Conservation (phyloP, 2,329 filamentous ascomycete species). For the Alternaria panax region DNA sequence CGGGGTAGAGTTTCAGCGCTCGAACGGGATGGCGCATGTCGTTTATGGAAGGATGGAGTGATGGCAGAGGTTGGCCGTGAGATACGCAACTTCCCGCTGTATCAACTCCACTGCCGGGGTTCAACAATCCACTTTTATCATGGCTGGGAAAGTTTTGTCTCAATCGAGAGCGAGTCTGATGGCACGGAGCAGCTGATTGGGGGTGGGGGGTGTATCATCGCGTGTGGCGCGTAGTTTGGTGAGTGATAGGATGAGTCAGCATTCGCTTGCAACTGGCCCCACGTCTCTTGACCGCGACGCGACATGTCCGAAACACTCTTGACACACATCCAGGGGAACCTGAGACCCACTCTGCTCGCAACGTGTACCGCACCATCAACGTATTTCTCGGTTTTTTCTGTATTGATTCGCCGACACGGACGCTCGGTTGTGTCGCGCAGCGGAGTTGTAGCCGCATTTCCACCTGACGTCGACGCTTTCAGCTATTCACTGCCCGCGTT, state of each 20-base stretch:
- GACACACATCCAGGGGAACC: conserved; percentile 31
- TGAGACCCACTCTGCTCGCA: conserved; percentile 30
- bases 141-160: conserved; percentile 8
- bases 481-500: conserved; percentile 11
- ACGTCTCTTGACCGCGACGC: conserved; percentile 24
- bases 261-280: conserved; percentile 16
- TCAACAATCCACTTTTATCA: conserved; percentile 11
- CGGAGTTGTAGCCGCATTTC: conserved; percentile 17
- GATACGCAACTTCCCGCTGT: conserved; percentile 23
- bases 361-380: conserved; percentile 34
- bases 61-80: conserved; percentile 19
- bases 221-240: conserved; percentile 17
- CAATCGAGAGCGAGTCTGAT: conserved; percentile 1
- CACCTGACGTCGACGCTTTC: conserved; percentile 9
- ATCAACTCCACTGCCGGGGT: conserved; percentile 18
- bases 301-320: conserved; percentile 37
- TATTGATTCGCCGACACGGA: conserved; percentile 29
- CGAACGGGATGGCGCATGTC: conserved; percentile 33
- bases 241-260: conserved; percentile 21
- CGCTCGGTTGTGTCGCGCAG: conserved; percentile 9
- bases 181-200: conserved; percentile 19
- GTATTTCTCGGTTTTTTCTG: conserved; percentile 17
- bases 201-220: conserved; percentile 5
- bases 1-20: conserved; percentile 37
- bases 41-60: conserved; percentile 28